Conservation (phyloP, 2,329 filamentous ascomycete species). For the Metarhizium brunneum region DNA sequence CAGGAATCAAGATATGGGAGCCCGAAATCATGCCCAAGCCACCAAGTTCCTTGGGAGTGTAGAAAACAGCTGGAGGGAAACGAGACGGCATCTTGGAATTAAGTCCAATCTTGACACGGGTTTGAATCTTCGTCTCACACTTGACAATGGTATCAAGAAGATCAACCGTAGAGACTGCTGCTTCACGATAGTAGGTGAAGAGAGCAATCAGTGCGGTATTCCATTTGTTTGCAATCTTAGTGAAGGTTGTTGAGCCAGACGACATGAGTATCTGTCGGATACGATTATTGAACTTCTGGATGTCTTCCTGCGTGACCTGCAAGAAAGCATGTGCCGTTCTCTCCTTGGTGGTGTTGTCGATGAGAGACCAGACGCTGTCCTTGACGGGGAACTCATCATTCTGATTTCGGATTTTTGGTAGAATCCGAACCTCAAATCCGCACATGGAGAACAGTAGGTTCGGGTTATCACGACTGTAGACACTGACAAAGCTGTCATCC, state of each 20-base stretch:
- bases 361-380: slow-evolving; percentile 95
- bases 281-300: slow-evolving; percentile 97
- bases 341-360: slow-evolving; percentile 94
- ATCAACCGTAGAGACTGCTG: slow-evolving; percentile 89
- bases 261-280: slow-evolving; percentile 99
- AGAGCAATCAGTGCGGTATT: slow-evolving; percentile 95
- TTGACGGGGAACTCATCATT: slow-evolving; percentile 97
- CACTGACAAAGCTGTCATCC: slow-evolving; percentile 97
- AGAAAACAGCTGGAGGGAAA: slow-evolving; percentile 97
- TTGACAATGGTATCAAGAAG: slow-evolving; percentile 97
- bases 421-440: slow-evolving; percentile 91
- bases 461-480: slow-evolving; percentile 96
- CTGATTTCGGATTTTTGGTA: slow-evolving; percentile 89
- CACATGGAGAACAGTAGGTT: slow-evolving; percentile 97
- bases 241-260: slow-evolving; percentile 97
- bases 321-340: slow-evolving; percentile 95
- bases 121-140: slow-evolving; percentile 99
- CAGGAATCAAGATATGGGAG: slow-evolving; percentile 93
- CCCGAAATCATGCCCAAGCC: slow-evolving; percentile 98
- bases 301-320: slow-evolving; percentile 95
- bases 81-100: slow-evolving; percentile 99
- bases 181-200: slow-evolving; percentile 98
- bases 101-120: slow-evolving; percentile 92
- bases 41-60: slow-evolving; percentile 95
- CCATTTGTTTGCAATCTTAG: slow-evolving; percentile 99